These are phyloP conservation scores for Salix udensis DNA, from an alignment of 345 rosid species.

Conservation along the genomic window DNA sequence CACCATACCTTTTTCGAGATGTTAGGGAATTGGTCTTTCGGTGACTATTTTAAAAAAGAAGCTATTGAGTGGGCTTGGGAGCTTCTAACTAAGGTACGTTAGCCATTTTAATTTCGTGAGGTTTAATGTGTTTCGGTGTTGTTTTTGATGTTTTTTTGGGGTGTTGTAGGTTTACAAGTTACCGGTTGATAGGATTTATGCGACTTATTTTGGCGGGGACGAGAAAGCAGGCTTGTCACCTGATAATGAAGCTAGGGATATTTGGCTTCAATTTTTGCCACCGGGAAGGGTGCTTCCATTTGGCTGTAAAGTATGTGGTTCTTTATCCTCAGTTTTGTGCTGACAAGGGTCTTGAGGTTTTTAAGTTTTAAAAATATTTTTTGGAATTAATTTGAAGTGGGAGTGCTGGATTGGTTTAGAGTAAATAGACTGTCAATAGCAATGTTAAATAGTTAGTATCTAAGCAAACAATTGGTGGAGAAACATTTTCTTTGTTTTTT, in stretches of 20 bases:
- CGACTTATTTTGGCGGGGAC: slow-evolving; percentile 98
- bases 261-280: slow-evolving; percentile 80
- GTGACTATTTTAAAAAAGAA: slow-evolving; percentile 90
- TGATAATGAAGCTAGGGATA: slow-evolving; percentile 79
- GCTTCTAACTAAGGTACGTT: slow-evolving; percentile 63
- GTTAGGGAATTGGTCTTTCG: slow-evolving; percentile 99
- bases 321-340: background rate
- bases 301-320: slow-evolving; percentile 74
- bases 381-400: too few species aligned
- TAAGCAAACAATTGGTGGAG: too few species aligned
- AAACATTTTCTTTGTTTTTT: too few species aligned
- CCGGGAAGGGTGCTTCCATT: slow-evolving; percentile 74
- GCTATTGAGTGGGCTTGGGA: slow-evolving; percentile 99
- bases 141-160: background rate
- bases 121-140: background rate
- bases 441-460: too few species aligned
- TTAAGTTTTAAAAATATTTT: too few species aligned
- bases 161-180: slow-evolving; percentile 59
- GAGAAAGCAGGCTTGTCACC: slow-evolving; percentile 81
- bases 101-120: background rate
- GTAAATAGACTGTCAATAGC: too few species aligned
- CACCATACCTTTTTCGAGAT: slow-evolving; percentile 99
- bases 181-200: slow-evolving; percentile 75
- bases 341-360: background rate
- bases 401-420: too few species aligned